A percentile compares a stretch with the other conserved stretches of the same genome.
Conservation (phyloP, 2,329 filamentous ascomycete genomes). For the Talaromyces rugulosus region DNA sequence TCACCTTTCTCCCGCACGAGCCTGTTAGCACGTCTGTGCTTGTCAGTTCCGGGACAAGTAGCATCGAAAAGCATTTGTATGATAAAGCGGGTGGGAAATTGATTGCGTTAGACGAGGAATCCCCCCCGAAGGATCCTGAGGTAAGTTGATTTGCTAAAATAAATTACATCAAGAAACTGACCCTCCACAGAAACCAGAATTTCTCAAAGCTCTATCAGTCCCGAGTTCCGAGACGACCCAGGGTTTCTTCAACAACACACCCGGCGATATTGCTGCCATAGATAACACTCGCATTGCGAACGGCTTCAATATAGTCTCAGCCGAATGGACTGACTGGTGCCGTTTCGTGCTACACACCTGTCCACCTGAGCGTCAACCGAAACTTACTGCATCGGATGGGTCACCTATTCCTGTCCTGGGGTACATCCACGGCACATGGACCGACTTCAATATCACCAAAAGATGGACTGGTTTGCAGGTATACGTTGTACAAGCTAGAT, state of each 20-base stretch:
- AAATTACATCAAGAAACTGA: background rate
- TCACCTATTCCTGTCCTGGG: constrained; percentile 3
- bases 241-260: constrained; percentile 7
- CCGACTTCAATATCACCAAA: background rate
- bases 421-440: constrained; percentile 8
- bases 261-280: constrained; percentile 4
- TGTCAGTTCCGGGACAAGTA: background rate
- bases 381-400: constrained; percentile 4
- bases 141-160: background rate
- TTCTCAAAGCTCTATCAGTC: background rate
- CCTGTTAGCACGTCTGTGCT: background rate
- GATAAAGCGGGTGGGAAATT: constrained; percentile 2
- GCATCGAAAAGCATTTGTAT: background rate
- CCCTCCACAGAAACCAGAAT: background rate
- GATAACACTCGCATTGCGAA: background rate
- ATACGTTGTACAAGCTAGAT: constrained; percentile 2
- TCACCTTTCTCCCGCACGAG: background rate
- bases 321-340: constrained; percentile 8
- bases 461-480: constrained; percentile 6
- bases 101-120: background rate
- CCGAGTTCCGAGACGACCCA: background rate
- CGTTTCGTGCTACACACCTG: constrained; percentile 7
- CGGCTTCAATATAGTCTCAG: constrained; percentile 7
- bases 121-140: background rate
- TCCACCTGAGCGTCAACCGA: constrained; percentile 1